Conservation (phyloP, 2,329 filamentous ascomycete genomes). For the Pseudocercospora pini-densiflorae region DNA sequence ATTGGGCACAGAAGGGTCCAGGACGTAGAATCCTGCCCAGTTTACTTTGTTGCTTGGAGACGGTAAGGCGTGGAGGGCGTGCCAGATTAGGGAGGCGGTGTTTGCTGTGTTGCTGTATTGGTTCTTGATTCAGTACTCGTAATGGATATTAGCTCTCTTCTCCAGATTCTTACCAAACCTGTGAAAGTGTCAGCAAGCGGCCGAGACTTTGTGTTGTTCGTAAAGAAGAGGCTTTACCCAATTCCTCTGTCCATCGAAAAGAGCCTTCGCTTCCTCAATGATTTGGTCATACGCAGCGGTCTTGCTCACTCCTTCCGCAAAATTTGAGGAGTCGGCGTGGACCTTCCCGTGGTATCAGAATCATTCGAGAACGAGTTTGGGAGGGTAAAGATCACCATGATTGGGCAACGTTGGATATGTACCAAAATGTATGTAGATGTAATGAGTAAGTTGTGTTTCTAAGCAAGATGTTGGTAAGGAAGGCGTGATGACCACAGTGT, state of each 20-base stretch:
- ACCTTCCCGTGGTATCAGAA: constrained; percentile 52
- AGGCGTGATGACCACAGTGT: neutral
- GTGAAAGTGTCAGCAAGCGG: neutral
- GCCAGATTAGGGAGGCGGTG: constrained; percentile 75
- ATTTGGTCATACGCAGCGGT: constrained; percentile 75
- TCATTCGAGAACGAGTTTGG: neutral
- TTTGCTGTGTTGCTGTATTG: constrained; percentile 73
- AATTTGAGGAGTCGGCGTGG: constrained; percentile 80
- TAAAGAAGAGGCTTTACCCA: constrained; percentile 62
- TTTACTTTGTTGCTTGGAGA: constrained; percentile 70
- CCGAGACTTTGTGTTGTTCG: neutral
- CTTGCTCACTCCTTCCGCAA: constrained; percentile 69
- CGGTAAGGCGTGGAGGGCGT: constrained; percentile 75
- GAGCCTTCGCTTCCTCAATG: constrained; percentile 68
- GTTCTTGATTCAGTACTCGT: neutral
- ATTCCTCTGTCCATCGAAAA: constrained; percentile 75
- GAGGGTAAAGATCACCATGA: constrained; percentile 19
- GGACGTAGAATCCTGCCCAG: constrained; percentile 81
- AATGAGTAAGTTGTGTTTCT: neutral
- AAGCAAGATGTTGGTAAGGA: neutral
- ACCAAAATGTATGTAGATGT: neutral
- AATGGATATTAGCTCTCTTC: too few relatives aligned
- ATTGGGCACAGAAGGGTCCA: constrained; percentile 54
- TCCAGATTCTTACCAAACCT: constrained; percentile 30
- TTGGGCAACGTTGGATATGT: neutral